These are phyloP conservation scores for Serendipita vermifera DNA, from an alignment of 768 basidiomycete species.

Conservation along the genomic window DNA sequence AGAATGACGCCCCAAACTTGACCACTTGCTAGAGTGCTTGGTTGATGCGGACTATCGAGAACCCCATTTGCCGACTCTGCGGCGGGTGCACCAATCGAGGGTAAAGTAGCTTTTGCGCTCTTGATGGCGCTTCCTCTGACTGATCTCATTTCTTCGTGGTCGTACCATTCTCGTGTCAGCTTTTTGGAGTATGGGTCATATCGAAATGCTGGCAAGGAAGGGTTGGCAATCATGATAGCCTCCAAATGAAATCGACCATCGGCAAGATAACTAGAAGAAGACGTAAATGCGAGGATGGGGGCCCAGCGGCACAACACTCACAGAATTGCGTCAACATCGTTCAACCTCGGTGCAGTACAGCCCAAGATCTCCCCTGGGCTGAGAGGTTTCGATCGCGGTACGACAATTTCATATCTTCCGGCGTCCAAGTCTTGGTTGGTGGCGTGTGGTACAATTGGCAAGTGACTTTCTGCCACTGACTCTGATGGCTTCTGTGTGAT, in stretches of 20 bases:
- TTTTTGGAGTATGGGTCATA: conserved; percentile 99
- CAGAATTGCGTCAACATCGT: conserved; percentile 82
- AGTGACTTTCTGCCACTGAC: conserved; percentile 13
- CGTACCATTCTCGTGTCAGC: conserved; percentile 81
- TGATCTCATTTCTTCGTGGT: conserved; percentile 75
- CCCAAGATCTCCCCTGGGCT: conserved; percentile 96
- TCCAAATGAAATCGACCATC: conserved; percentile 98
- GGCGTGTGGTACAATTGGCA: neutral
- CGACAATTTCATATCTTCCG: conserved; percentile 57
- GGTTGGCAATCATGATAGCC: conserved; percentile 99
- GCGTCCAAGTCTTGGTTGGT: conserved; percentile 28
- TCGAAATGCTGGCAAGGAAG: conserved; percentile 82
- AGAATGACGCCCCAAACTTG: conserved; percentile 79
- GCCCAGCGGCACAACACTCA: conserved; percentile 27
- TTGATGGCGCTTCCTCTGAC: conserved; percentile 64
- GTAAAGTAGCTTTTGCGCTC: conserved; percentile 36
- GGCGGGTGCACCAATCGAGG: no score
- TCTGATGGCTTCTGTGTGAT: conserved; percentile 6
- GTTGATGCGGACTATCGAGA: neutral
- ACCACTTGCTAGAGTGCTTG: neutral
- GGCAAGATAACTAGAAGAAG: conserved; percentile 68
- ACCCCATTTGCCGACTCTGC: no score
- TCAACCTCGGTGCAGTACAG: conserved; percentile 81
- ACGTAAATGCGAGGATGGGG: neutral
- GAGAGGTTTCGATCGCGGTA: conserved; percentile 81